Percentiles rank a stretch among this genome's conserved stretches.
Conservation (phyloP, 108 stramenopile species). For the Cyclostephanos tholiformis region DNA sequence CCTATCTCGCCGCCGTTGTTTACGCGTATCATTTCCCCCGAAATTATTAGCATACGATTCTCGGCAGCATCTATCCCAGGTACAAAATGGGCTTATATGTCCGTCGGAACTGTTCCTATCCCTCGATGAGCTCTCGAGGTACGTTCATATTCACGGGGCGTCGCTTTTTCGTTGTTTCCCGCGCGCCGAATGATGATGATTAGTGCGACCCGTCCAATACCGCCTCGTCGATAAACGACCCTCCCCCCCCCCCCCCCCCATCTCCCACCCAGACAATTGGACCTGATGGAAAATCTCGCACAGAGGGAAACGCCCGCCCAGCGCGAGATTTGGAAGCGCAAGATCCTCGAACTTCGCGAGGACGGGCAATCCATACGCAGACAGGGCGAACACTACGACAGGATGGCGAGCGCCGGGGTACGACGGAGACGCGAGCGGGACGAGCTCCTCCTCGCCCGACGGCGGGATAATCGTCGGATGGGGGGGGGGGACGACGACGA, state of each 20-base stretch:
- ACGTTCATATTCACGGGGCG: slow-evolving; percentile 3
- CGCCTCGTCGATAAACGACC: not conserved
- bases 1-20: not conserved
- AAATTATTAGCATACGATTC: slow-evolving; percentile 80
- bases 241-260: too few relatives aligned
- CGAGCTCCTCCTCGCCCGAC: slow-evolving; percentile 66
- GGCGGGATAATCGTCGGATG: slow-evolving; percentile 43
- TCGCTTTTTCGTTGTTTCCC: not conserved
- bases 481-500: slow-evolving; percentile 34
- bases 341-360: slow-evolving; percentile 79
- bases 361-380: slow-evolving; percentile 64
- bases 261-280: slow-evolving; percentile 51
- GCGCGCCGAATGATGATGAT: not conserved
- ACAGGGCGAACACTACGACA: slow-evolving; percentile 75
- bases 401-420: slow-evolving; percentile 66
- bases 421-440: slow-evolving; percentile 78
- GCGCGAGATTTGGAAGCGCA: slow-evolving; percentile 83
- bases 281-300: slow-evolving; percentile 73
- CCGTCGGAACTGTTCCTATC: slow-evolving; percentile 75
- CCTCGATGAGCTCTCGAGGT: slow-evolving; percentile 73
- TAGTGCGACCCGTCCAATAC: not conserved
- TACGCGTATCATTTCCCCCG: not conserved
- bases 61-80: slow-evolving; percentile 81
- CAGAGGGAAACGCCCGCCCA: slow-evolving; percentile 78
- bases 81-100: slow-evolving; percentile 74